A percentile compares a stretch with the other conserved stretches of the same genome.
Conservation (phyloP, 2,329 filamentous ascomycete species). For the Colletotrichum trifolii region DNA sequence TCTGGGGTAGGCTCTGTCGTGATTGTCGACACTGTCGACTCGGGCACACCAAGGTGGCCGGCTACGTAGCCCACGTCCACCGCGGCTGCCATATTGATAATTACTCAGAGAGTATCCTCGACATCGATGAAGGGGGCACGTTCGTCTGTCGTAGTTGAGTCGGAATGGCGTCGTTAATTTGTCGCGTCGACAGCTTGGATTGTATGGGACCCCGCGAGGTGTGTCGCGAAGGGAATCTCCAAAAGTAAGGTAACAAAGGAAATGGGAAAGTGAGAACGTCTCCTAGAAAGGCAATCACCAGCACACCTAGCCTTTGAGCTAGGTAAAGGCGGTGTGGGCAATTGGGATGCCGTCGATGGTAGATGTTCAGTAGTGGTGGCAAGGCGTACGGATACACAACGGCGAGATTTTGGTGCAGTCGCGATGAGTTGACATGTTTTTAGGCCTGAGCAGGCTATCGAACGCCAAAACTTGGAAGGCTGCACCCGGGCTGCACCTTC, state of each 20-base stretch:
- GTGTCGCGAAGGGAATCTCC: neutral
- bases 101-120: slow-evolving; percentile 17
- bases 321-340: slow-evolving; percentile 9
- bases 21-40: slow-evolving; percentile 70
- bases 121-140: slow-evolving; percentile 18
- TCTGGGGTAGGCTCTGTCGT: slow-evolving; percentile 79
- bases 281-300: neutral
- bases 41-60: slow-evolving; percentile 75
- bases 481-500: neutral
- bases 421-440: slow-evolving; percentile 30
- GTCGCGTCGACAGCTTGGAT: slow-evolving; percentile 16
- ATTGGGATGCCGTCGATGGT: neutral
- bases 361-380: no score
- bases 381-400: neutral
- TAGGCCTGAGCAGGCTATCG: slow-evolving; percentile 10
- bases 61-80: slow-evolving; percentile 80
- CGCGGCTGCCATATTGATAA: slow-evolving; percentile 53
- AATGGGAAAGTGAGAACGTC: neutral
- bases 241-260: slow-evolving; percentile 7
- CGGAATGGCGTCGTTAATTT: neutral
- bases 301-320: neutral
- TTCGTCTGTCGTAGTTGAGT: neutral
- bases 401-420: slow-evolving; percentile 32
- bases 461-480: slow-evolving; percentile 13
- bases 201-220: slow-evolving; percentile 2